Conservation (phyloP, 2,329 filamentous ascomycete species). For the Colletotrichum sp. region DNA sequence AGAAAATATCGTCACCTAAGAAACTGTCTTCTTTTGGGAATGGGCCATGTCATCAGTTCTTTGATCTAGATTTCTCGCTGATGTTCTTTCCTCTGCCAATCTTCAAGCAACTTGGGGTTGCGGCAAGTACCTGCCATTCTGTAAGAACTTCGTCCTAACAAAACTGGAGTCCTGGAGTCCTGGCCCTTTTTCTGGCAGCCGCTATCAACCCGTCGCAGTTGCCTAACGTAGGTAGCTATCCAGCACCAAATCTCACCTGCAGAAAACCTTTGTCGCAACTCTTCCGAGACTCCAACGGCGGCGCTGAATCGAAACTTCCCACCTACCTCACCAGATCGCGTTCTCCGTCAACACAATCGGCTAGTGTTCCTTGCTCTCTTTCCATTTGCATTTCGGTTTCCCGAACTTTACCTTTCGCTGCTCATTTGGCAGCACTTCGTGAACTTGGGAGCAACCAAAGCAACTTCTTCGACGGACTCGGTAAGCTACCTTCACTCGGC, state of each 20-base stretch:
- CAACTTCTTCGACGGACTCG: neutral
- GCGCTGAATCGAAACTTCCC: neutral
- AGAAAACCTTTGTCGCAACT: neutral
- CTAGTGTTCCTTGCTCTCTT: neutral
- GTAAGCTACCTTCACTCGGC: neutral
- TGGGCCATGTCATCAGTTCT: accelerated
- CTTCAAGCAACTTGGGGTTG: accelerated
- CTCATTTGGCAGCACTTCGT: neutral
- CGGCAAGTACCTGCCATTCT: neutral
- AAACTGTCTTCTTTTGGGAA: neutral
- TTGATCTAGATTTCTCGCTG: neutral
- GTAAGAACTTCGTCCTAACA: neutral
- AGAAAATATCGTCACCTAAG: neutral
- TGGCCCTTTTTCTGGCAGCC: neutral
- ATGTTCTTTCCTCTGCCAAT: neutral
- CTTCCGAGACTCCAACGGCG: neutral
- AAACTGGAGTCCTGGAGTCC: neutral
- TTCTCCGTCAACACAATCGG: accelerated
- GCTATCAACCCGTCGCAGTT: neutral
- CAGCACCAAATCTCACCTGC: accelerated
- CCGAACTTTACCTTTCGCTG: accelerated
- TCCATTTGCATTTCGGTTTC: neutral
- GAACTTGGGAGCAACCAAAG: neutral
- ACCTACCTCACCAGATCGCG: neutral
- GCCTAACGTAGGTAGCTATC: neutral